phyloP scores from a whole-genome alignment of 768 basidiomycete species.

The Clitopilus passeckerianus region DNA sequence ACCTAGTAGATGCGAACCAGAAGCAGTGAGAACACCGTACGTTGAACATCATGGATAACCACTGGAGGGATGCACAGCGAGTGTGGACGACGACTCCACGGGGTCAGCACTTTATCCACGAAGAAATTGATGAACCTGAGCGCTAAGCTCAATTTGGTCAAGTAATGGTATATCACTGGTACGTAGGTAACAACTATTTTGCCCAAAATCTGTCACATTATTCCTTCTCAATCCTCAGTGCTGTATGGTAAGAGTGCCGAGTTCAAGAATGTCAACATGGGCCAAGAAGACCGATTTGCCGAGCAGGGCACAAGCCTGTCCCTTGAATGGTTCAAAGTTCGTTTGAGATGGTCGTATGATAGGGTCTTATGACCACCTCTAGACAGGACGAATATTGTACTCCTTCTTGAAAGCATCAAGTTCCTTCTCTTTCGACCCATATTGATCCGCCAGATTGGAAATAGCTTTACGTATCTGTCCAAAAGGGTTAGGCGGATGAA shows the following conservation, averaged over 20 bases:
- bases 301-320: not conserved
- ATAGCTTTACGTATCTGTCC: constrained; percentile 80
- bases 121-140: not conserved
- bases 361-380: not conserved
- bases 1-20: not conserved
- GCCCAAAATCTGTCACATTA: too few species aligned
- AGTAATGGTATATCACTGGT: too few species aligned
- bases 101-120: too few species aligned
- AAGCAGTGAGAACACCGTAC: not conserved
- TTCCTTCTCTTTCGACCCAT: constrained; percentile 84
- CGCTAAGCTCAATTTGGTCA: not conserved
- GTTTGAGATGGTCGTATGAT: not conserved
- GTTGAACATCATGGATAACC: not conserved
- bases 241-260: not conserved
- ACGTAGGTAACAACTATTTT: too few species aligned
- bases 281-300: not conserved
- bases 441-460: constrained; percentile 73
- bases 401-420: constrained; percentile 77
- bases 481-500: constrained; percentile 10
- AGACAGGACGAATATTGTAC: constrained; percentile 65
- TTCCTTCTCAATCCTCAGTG: too few species aligned
- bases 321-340: not conserved
- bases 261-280: not conserved
- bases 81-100: too few species aligned
- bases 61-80: too few species aligned